phyloP scores from a whole-genome alignment of 768 basidiomycete genomes.

The Glaciozyma antarctica region DNA sequence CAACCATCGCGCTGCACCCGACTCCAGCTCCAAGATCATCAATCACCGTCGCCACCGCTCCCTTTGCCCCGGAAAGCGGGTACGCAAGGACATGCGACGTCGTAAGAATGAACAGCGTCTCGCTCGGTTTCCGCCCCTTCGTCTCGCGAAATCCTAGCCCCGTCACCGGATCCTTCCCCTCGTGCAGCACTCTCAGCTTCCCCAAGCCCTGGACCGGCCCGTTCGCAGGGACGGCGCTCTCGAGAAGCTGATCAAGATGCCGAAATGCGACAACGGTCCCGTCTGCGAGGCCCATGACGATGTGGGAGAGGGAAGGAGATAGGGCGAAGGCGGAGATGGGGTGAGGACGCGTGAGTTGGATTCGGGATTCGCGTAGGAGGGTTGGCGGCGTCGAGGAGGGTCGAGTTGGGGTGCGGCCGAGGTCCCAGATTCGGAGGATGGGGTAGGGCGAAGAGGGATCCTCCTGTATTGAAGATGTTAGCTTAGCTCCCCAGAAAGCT shows the following conservation, averaged over 20 bases:
- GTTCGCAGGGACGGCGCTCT: conserved; percentile 33
- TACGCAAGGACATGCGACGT: conserved; percentile 62
- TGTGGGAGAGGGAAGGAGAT: conserved; percentile 64
- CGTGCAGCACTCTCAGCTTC: conserved; percentile 73
- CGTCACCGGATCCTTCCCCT: conserved; percentile 78
- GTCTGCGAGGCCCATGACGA: conserved; percentile 88
- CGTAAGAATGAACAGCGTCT: conserved; percentile 72
- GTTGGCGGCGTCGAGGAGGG: conserved; percentile 57
- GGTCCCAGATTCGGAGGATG: conserved; percentile 70
- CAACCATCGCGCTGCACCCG: conserved; percentile 72
- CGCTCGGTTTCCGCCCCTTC: conserved; percentile 35
- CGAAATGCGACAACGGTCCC: conserved; percentile 86
- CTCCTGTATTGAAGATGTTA: conserved; percentile 49
- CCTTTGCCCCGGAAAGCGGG: conserved; percentile 58
- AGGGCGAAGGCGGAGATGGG: conserved; percentile 72
- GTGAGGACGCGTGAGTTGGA: conserved; percentile 47
- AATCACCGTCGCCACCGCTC: conserved; percentile 52
- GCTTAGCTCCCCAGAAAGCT: conserved; percentile 1
- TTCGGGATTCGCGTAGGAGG: conserved; percentile 45
- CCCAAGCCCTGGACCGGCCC: conserved; percentile 61
- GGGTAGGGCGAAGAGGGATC: conserved; percentile 49
- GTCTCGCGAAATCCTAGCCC: conserved; percentile 79
- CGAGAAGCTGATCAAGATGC: conserved; percentile 80
- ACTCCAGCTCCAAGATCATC: conserved; percentile 79
- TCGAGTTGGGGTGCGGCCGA: conserved; percentile 55